Percentiles rank a stretch among this genome's conserved stretches.
Evolutionary conservation across 2,329 filamentous ascomycete genomes (phyloP).

Genomic region (Aspergillus fischeri): DNA sequence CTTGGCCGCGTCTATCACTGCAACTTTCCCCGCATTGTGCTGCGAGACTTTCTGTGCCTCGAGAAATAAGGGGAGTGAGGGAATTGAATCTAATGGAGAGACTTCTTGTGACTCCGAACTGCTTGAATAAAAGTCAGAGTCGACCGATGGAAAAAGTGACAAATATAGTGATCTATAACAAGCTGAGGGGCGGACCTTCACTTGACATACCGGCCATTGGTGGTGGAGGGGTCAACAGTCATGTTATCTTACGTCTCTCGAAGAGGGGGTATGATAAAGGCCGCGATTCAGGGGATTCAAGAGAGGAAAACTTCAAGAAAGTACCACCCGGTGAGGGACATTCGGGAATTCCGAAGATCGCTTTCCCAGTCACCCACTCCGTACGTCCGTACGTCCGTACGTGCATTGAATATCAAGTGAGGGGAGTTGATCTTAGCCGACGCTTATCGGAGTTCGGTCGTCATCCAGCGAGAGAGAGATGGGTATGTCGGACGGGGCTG

Average conservation of each 20-base stretch:
- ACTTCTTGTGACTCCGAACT: not conserved
- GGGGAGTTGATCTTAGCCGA: not conserved
- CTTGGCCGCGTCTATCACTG: constrained; percentile 38
- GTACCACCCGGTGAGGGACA: not conserved
- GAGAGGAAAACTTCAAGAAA: not conserved
- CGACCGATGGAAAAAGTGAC: not conserved
- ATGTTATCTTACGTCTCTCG: not conserved
- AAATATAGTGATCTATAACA: not conserved
- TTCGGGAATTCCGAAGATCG: not conserved
- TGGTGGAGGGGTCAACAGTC: not conserved
- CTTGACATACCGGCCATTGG: not conserved
- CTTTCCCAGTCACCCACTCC: not conserved
- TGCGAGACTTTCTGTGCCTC: constrained; percentile 34
- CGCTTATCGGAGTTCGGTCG: not conserved
- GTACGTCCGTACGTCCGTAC: not conserved
- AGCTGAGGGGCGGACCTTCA: not conserved
- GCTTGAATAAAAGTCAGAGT: constrained; percentile 7
- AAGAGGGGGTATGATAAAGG: not conserved
- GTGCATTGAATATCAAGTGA: not conserved
- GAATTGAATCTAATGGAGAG: constrained; percentile 24
- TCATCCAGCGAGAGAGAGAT: not conserved
- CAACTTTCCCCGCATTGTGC: constrained; percentile 31
- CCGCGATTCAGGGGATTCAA: not conserved
- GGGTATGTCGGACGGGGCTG: too few relatives aligned
- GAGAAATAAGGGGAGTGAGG: constrained; percentile 38